A percentile compares a stretch with the other conserved stretches of the same genome.
Conservation (phyloP, 2,329 filamentous ascomycete genomes). For the Cadophora sp. region DNA sequence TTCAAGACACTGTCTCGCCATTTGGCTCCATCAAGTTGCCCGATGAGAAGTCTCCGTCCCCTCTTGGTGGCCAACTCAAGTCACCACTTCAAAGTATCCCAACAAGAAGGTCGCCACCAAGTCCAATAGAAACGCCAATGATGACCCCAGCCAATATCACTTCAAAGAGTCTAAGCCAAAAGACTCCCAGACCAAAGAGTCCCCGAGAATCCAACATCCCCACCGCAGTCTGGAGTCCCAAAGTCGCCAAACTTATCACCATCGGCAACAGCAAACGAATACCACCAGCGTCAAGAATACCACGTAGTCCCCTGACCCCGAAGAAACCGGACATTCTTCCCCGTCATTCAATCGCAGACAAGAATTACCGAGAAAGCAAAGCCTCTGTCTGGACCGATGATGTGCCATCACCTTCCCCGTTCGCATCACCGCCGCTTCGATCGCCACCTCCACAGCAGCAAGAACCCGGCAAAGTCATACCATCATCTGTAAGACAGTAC, state of each 20-base stretch:
- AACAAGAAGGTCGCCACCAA: constrained; percentile 7
- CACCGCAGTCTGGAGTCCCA: constrained; percentile 12
- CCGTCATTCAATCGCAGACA: background rate
- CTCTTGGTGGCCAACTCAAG: constrained; percentile 38
- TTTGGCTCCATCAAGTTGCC: constrained; percentile 38
- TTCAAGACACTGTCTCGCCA: constrained; percentile 37
- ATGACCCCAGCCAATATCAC: background rate
- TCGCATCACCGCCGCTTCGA: constrained; percentile 21
- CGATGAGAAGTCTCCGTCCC: constrained; percentile 28
- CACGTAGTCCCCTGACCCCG: constrained; percentile 15
- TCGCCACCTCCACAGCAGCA: constrained; percentile 8
- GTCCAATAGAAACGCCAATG: constrained; percentile 15
- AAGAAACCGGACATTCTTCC: constrained; percentile 11
- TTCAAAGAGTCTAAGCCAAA: background rate
- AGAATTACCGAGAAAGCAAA: constrained; percentile 34
- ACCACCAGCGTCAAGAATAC: constrained; percentile 15
- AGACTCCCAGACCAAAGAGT: background rate
- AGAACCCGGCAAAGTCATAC: too few relatives aligned
- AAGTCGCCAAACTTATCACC: constrained; percentile 12
- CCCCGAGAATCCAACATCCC: constrained; percentile 4
- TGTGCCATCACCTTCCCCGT: constrained; percentile 26
- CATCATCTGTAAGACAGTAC: background rate
- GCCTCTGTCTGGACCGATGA: constrained; percentile 42
- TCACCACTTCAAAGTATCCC: constrained; percentile 27
- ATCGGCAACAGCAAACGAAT: constrained; percentile 6